phyloP scores from a whole-genome alignment of 2,329 filamentous ascomycete species.

The Ophiostoma sp. region DNA sequence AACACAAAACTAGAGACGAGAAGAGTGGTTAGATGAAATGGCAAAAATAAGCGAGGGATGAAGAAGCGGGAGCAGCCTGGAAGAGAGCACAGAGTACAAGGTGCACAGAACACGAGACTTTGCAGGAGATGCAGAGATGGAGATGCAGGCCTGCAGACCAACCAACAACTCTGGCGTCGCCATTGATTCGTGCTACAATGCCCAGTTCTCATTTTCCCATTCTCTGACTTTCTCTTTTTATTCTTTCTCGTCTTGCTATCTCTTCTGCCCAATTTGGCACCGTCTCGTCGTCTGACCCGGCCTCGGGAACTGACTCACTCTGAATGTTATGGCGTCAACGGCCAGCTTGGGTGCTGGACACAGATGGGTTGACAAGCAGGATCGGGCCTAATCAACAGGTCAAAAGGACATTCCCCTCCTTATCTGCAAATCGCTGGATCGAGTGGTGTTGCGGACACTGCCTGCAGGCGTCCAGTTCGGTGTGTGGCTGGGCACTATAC shows the following conservation, averaged over 20 bases:
- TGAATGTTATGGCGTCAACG: too few species aligned
- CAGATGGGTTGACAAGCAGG: neutral
- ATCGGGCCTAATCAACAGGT: neutral
- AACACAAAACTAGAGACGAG: neutral
- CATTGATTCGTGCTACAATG: neutral
- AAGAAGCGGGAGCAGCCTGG: neutral
- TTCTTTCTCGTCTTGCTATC: too few species aligned
- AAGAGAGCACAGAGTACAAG: neutral
- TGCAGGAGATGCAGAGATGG: neutral
- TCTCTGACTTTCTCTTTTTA: too few species aligned
- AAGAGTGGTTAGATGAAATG: neutral
- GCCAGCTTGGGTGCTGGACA: neutral
- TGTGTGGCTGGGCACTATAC: neutral
- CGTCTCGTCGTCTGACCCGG: neutral
- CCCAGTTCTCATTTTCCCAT: too few species aligned
- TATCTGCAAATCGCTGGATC: conserved; percentile 19
- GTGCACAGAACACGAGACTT: neutral
- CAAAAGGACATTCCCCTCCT: conserved; percentile 15
- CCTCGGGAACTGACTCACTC: neutral
- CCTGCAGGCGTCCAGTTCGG: conserved; percentile 17
- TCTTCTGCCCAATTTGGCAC: neutral
- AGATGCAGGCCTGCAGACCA: neutral
- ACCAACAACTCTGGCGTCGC: neutral
- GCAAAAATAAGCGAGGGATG: conserved; percentile 10
- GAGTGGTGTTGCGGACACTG: conserved; percentile 15